Percentiles rank a stretch among this genome's conserved stretches.
Evolutionary conservation across 108 stramenopile species (phyloP).

Genomic region (Aureococcus anophagefferens): DNA sequence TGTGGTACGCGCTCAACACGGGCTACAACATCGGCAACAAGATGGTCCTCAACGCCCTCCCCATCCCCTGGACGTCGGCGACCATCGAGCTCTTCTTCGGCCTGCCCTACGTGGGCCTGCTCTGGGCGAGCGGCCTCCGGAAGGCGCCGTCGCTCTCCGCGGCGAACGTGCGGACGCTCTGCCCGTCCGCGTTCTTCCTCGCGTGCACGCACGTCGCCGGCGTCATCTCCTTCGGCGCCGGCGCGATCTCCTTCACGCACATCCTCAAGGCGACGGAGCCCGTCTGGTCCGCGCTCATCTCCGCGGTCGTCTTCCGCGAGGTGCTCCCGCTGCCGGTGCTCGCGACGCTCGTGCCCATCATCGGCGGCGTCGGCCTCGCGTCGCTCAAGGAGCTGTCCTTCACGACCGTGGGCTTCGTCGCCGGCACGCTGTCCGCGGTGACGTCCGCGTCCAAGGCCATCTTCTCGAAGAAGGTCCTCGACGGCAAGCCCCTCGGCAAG

Average conservation of each 20-base stretch:
- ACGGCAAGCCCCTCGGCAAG: constrained; percentile 50
- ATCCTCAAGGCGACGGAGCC: constrained; percentile 86
- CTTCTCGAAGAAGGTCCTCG: constrained; percentile 55
- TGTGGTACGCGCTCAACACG: constrained; percentile 93
- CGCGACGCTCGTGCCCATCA: constrained; percentile 65
- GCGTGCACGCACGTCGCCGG: constrained; percentile 64
- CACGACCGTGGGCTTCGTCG: constrained; percentile 72
- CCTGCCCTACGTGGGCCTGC: constrained; percentile 51
- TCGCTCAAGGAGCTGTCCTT: constrained; percentile 72
- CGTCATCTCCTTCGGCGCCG: constrained; percentile 65
- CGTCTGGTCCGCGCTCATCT: constrained; percentile 68
- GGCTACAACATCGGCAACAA: constrained; percentile 95
- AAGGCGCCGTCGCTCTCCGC: constrained; percentile 42
- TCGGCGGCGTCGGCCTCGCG: constrained; percentile 78
- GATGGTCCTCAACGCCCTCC: constrained; percentile 74
- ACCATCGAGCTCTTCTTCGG: constrained; percentile 81
- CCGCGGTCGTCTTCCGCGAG: constrained; percentile 57
- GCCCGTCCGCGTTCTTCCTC: constrained; percentile 62
- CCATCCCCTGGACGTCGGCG: constrained; percentile 77
- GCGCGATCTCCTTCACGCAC: constrained; percentile 72
- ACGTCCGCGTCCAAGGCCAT: constrained; percentile 76
- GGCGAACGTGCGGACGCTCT: constrained; percentile 25
- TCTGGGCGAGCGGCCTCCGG: constrained; percentile 64
- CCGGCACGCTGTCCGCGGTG: constrained; percentile 80
- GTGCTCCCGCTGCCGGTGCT: constrained; percentile 66